Percentiles rank a stretch among this genome's conserved stretches.
phyloP scores from a whole-genome alignment of 1,139 yeast species.

The Scheffersomyces parashehatae region DNA sequence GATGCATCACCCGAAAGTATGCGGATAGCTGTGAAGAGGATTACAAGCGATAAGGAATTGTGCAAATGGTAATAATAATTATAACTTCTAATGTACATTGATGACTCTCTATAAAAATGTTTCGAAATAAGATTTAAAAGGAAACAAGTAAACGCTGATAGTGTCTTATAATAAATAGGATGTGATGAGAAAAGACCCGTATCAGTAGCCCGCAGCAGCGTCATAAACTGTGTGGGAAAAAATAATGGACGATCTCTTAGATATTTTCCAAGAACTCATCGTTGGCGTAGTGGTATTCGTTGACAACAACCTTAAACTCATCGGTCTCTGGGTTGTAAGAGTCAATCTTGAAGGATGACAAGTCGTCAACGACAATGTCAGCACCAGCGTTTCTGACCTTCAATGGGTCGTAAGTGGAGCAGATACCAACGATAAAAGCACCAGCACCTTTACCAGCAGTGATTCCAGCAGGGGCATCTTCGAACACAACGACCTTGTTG shows the following conservation, averaged over 20 bases:
- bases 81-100: conserved; percentile 9
- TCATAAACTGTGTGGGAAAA: no score
- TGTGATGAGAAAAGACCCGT: no score
- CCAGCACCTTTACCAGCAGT: conserved; percentile 85
- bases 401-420: conserved; percentile 74
- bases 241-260: conserved; percentile 10
- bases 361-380: conserved; percentile 74
- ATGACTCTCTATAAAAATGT: conserved; percentile 6
- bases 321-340: conserved; percentile 46
- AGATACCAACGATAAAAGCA: conserved; percentile 79
- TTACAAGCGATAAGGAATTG: no score
- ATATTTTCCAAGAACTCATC: conserved; percentile 40
- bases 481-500: conserved; percentile 69
- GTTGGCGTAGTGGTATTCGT: conserved; percentile 48
- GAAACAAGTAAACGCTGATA: neutral
- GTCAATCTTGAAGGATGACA: conserved; percentile 49
- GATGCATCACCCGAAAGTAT: no score
- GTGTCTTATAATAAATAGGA: no score
- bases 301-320: conserved; percentile 47
- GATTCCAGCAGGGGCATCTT: conserved; percentile 89
- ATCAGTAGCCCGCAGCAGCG: no score
- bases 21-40: no score
- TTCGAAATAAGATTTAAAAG: neutral
- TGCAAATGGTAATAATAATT: no score
- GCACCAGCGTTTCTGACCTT: conserved; percentile 76